Conservation (phyloP, 2,329 filamentous ascomycete genomes). For the Aspergillus sp. region DNA sequence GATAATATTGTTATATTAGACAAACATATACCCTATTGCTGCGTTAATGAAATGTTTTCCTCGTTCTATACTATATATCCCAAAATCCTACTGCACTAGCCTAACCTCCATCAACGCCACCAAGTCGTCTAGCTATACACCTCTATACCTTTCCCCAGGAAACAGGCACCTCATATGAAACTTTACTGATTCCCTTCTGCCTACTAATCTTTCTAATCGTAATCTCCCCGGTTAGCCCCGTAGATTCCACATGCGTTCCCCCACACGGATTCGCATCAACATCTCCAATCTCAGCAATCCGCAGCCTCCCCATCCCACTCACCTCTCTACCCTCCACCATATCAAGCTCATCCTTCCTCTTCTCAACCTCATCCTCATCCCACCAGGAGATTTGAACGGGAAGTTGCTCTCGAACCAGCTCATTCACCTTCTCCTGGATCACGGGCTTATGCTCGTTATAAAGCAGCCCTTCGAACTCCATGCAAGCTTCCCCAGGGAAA, state of each 20-base stretch:
- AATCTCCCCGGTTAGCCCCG: conserved; percentile 23
- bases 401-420: conserved; percentile 22
- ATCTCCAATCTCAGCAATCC: conserved; percentile 29
- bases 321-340: conserved; percentile 19
- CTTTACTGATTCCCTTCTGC: conserved; percentile 28
- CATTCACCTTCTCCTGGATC: conserved; percentile 30
- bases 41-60: background rate
- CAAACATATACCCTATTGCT: conserved; percentile 1
- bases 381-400: conserved; percentile 26
- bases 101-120: no score
- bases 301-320: conserved; percentile 19
- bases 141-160: background rate
- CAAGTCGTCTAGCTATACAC: background rate
- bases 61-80: background rate
- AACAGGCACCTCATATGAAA: conserved; percentile 29
- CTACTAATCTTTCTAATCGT: conserved; percentile 29
- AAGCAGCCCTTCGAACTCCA: conserved; percentile 30
- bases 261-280: conserved; percentile 32
- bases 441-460: conserved; percentile 29
- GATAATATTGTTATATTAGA: background rate
- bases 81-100: no score
- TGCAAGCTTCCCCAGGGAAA: conserved; percentile 26
- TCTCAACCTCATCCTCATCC: conserved; percentile 14
- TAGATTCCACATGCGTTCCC: conserved; percentile 29
- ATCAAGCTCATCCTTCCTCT: conserved; percentile 3